phyloP scores from a whole-genome alignment of 2,329 filamentous ascomycete species.

The Fusarium coicis region DNA sequence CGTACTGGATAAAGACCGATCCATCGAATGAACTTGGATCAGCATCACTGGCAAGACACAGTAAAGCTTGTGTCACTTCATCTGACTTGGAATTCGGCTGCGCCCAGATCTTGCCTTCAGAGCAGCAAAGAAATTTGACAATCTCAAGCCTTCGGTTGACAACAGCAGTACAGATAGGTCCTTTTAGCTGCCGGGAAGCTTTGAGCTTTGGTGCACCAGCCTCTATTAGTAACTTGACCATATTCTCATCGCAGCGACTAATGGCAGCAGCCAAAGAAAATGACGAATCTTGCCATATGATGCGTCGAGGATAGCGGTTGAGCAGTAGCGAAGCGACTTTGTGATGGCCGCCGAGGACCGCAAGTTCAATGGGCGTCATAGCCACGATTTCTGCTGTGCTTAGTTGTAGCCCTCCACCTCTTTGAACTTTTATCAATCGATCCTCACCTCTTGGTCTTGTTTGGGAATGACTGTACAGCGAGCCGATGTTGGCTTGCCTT shows the following conservation, averaged over 20 bases:
- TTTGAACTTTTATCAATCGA: background rate
- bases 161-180: conserved; percentile 6
- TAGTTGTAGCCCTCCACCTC: background rate
- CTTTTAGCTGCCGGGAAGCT: background rate
- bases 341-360: background rate
- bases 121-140: conserved; percentile 4
- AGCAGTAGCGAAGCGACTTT: background rate
- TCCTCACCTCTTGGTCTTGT: background rate
- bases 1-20: background rate
- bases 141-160: background rate
- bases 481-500: background rate
- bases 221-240: background rate
- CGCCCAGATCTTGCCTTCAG: background rate
- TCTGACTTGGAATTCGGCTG: background rate
- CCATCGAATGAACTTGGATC: background rate
- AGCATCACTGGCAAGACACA: background rate
- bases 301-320: background rate
- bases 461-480: background rate
- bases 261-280: conserved; percentile 2
- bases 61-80: background rate
- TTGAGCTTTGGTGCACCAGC: background rate
- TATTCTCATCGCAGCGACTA: background rate
- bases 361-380: conserved; percentile 8
- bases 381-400: background rate
- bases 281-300: background rate